Conservation (phyloP, 169 alveolate genomes). For the Plasmodium reichenowi region DNA sequence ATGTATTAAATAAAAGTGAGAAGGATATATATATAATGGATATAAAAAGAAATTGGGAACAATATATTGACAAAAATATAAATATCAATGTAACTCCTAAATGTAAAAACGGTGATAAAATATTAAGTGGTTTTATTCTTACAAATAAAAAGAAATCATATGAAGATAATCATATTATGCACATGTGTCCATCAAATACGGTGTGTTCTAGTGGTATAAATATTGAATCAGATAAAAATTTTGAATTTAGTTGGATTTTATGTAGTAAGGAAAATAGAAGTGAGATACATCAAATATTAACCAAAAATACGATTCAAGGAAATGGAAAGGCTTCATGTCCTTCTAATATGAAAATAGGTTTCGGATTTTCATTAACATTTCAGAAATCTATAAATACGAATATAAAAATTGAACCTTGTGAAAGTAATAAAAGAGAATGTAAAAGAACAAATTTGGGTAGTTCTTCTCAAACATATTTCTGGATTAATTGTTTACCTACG, state of each 20-base stretch:
- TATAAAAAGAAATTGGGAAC: conserved; percentile 52
- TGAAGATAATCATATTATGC: conserved; percentile 27
- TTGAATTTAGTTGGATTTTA: conserved; percentile 76
- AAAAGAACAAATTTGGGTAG: neutral
- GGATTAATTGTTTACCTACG: conserved; percentile 72
- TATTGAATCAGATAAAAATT: conserved; percentile 53
- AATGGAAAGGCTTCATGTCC: conserved; percentile 48
- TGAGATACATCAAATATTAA: conserved; percentile 44
- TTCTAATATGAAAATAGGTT: conserved; percentile 64
- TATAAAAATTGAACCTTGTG: conserved; percentile 58
- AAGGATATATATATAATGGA: conserved; percentile 43
- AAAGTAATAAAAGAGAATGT: conserved; percentile 41
- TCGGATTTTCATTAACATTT: conserved; percentile 62
- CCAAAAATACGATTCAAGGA: conserved; percentile 22
- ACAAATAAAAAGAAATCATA: conserved; percentile 39
- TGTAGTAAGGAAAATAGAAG: conserved; percentile 52
- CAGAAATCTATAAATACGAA: conserved; percentile 22
- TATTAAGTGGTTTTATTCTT: conserved; percentile 68
- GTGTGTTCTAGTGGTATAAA: conserved; percentile 68
- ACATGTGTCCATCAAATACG: conserved; percentile 32
- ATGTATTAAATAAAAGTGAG: conserved; percentile 38
- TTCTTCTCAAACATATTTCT: conserved; percentile 35
- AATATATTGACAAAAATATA: conserved; percentile 58
- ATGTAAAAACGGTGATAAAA: conserved; percentile 52
- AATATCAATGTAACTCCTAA: conserved; percentile 50